These are phyloP conservation scores for Iberis pinnata DNA, from an alignment of 345 rosid species.

Conservation along the genomic window DNA sequence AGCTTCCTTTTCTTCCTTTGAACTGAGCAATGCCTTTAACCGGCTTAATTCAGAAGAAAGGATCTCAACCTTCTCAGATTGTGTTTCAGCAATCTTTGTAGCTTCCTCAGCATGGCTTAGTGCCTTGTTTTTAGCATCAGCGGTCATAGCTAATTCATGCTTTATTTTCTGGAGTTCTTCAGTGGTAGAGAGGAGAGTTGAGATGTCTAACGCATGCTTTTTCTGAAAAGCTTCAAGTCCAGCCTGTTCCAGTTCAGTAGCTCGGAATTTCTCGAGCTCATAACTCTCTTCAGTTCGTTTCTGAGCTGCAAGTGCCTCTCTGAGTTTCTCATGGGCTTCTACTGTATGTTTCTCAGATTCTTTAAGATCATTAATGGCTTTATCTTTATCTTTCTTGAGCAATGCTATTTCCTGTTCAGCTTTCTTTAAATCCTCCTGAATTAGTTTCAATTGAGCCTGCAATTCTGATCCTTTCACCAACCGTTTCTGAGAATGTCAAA, in stretches of 20 bases:
- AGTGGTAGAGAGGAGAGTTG: constrained; percentile 65
- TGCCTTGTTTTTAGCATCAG: constrained; percentile 82
- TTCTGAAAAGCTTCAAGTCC: constrained; percentile 71
- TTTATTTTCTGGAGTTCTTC: constrained; percentile 63
- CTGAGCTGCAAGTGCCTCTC: constrained; percentile 78
- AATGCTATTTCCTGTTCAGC: constrained; percentile 60
- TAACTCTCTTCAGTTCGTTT: constrained; percentile 75
- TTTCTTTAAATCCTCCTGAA: constrained; percentile 78
- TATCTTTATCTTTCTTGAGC: constrained; percentile 72
- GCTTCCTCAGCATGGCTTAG: constrained; percentile 85
- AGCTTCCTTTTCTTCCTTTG: no score
- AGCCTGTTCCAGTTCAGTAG: constrained; percentile 76
- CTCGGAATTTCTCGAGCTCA: constrained; percentile 80
- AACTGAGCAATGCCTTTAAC: constrained; percentile 58
- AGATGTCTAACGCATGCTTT: constrained; percentile 77
- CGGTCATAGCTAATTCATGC: constrained; percentile 64
- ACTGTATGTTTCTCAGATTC: constrained; percentile 53
- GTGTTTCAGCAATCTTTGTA: constrained; percentile 81
- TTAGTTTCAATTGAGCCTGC: constrained; percentile 55
- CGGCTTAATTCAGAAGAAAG: constrained; percentile 58
- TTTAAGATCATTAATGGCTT: constrained; percentile 66
- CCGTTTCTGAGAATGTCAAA: constrained; percentile 49
- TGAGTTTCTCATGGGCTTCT: constrained; percentile 70
- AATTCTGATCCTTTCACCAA: constrained; percentile 53
- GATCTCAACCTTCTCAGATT: constrained; percentile 67